These are phyloP conservation scores for Didymella exigua DNA, from an alignment of 2,329 filamentous ascomycete species.

Conservation along the genomic window DNA sequence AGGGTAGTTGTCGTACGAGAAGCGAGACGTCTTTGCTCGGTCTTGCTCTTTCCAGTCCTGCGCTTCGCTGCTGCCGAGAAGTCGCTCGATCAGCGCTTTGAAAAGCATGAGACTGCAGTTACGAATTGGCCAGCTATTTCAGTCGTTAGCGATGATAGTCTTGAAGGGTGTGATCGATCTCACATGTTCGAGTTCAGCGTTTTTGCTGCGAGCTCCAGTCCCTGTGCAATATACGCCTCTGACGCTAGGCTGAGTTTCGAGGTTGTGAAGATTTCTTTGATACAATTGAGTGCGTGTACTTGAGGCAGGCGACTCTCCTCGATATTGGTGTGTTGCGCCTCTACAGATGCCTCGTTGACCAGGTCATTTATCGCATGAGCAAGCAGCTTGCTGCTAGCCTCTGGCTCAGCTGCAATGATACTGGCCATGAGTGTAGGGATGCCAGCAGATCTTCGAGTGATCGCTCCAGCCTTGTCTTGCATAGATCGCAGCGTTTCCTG, in stretches of 20 bases:
- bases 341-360: slow-evolving; percentile 62
- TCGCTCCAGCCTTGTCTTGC: slow-evolving; percentile 73
- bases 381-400: slow-evolving; percentile 63
- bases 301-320: slow-evolving; percentile 72
- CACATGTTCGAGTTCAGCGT: slow-evolving; percentile 80
- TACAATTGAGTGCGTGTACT: slow-evolving; percentile 91
- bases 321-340: slow-evolving; percentile 60
- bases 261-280: slow-evolving; percentile 90
- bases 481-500: slow-evolving; percentile 73
- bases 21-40: slow-evolving; percentile 55
- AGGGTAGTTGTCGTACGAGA: slow-evolving; percentile 73
- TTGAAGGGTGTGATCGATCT: slow-evolving; percentile 34
- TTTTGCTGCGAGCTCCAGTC: slow-evolving; percentile 78
- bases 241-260: slow-evolving; percentile 75
- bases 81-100: slow-evolving; percentile 78
- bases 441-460: slow-evolving; percentile 87
- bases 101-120: slow-evolving; percentile 93
- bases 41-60: slow-evolving; percentile 62
- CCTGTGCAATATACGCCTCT: slow-evolving; percentile 74
- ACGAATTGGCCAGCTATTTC: slow-evolving; percentile 80
- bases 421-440: slow-evolving; percentile 86
- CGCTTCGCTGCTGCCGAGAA: slow-evolving; percentile 74
- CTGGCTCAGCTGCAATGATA: slow-evolving; percentile 72
- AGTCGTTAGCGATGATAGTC: slow-evolving; percentile 3
- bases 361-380: slow-evolving; percentile 68